Evolutionary conservation across 768 basidiomycete genomes (phyloP).

Genomic region (Boletus rufocinnamomeus): DNA sequence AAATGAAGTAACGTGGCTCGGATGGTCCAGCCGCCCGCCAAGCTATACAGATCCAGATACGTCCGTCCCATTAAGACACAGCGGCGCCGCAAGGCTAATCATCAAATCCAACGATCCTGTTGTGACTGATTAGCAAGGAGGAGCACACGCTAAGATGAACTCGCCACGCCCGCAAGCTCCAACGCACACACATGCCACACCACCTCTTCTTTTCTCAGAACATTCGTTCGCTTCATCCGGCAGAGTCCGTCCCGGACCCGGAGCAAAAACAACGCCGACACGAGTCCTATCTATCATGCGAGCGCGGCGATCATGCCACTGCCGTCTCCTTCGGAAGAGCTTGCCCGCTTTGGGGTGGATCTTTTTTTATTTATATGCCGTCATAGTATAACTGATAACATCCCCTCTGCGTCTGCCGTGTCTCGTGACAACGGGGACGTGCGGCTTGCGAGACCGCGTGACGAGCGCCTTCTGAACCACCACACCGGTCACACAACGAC

Average conservation of each 20-base stretch:
- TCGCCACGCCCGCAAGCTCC: not conserved
- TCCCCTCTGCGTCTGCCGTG: not conserved
- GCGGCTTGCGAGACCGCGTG: not conserved
- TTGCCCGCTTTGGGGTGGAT: not conserved
- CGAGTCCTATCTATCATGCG: not conserved
- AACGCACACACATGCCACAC: not conserved
- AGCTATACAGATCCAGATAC: not conserved
- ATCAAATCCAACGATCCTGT: not conserved
- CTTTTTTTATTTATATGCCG: not conserved
- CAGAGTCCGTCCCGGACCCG: not conserved
- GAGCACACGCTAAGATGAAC: not conserved
- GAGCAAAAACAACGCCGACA: not conserved
- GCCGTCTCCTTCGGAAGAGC: not conserved
- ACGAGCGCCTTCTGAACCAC: not conserved
- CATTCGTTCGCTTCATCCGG: not conserved
- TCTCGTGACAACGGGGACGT: not conserved
- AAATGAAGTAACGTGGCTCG: not conserved
- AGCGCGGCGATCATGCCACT: slow-evolving; percentile 12
- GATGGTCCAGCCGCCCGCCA: not conserved
- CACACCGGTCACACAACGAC: too few relatives aligned
- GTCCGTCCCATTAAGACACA: not conserved
- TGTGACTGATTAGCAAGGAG: not conserved
- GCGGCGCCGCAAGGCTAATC: slow-evolving; percentile 7
- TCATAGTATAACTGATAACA: not conserved
- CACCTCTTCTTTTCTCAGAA: not conserved